Base-by-base conservation (phyloP, 2,329 filamentous ascomycete species). In the Tolypocladium guangdongense region DNA sequence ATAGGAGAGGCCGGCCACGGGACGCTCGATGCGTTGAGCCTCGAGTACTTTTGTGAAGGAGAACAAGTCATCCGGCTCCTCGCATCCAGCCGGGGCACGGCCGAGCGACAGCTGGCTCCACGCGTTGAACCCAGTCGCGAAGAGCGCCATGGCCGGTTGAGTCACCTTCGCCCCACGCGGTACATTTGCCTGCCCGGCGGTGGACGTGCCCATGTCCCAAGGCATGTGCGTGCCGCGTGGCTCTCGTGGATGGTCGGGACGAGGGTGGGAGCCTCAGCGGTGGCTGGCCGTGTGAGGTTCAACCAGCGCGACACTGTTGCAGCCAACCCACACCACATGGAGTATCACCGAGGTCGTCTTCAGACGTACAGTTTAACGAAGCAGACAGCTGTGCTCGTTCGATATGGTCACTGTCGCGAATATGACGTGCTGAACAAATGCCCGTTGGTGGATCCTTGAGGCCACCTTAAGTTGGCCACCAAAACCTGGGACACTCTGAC, bases 61-160 rank as follows among this genome's bases (percentile, higher is more conserved):
- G 20, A 55, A 55, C 4, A 80, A 20, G 59, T 83, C 81, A 5
- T 72, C 64, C 4, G 74, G 71, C 41, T 79, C 73, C 4, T 55
- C 56, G 18, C 43, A 8, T 8, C 32, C n/a, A n/a, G n/a, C 39
- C 6, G 11, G 48, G 8, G 43, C 33, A 20, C 16, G n/a, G 7
- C 54, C 55, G 14, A 81, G 76, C 2, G 62, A 58, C 18, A 83
- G 70, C 59, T 84, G 80, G 53, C 67, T 65, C 78, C 78, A 84
- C 52, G 79, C 78, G 60, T 84, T 84, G 66, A 80, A 77, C 41
- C 81, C 81, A 3, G 76, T 59, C 43, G 74, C 78, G 61, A 77
- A 78, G 6, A 84, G 64, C 51, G 76, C 68, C 77, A 80, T 74
- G 46, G 18, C n/a, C 10, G 38, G 38, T 33, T 27, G 50, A n/a